These are phyloP conservation scores for Lyophyllum atratum DNA, from an alignment of 768 basidiomycete species.

Conservation along the genomic window DNA sequence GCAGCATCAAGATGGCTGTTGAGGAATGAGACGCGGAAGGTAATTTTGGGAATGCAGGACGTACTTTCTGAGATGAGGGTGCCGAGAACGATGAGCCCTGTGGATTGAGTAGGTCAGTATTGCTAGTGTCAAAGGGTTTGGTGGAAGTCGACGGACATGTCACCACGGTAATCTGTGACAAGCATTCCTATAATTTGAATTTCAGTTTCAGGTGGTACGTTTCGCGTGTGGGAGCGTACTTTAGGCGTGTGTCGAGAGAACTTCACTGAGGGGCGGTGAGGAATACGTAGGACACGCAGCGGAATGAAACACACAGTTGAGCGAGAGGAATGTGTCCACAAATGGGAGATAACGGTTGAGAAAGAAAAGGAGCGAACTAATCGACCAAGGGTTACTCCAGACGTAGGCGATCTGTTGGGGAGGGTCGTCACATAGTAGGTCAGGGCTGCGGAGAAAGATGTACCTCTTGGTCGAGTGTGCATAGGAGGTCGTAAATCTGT, in stretches of 20 bases:
- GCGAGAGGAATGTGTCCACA: slow-evolving; percentile 36
- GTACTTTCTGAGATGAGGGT: slow-evolving; percentile 38
- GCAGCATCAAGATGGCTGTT: slow-evolving; percentile 40
- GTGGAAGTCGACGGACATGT: slow-evolving; percentile 25
- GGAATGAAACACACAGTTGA: slow-evolving; percentile 25
- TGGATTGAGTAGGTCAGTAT: background rate
- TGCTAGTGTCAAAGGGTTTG: background rate
- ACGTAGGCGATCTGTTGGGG: slow-evolving; percentile 32
- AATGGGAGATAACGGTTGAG: slow-evolving; percentile 43
- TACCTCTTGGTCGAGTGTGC: slow-evolving; percentile 38
- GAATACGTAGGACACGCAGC: background rate
- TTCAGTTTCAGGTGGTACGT: background rate
- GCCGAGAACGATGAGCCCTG: slow-evolving; percentile 36
- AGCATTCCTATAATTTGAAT: slow-evolving; percentile 20
- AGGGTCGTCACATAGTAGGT: background rate
- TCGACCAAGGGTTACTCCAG: slow-evolving; percentile 30
- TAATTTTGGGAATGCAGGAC: background rate
- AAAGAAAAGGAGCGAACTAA: slow-evolving; percentile 35
- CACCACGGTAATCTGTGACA: slow-evolving; percentile 27
- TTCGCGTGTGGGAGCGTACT: background rate
- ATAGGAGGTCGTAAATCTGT: slow-evolving; percentile 37
- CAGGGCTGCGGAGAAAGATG: background rate
- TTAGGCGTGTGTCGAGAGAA: slow-evolving; percentile 8
- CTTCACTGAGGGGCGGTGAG: slow-evolving; percentile 1
- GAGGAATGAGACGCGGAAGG: background rate